Conservation (phyloP, 768 basidiomycete genomes). For the Tylopilus felleus region DNA sequence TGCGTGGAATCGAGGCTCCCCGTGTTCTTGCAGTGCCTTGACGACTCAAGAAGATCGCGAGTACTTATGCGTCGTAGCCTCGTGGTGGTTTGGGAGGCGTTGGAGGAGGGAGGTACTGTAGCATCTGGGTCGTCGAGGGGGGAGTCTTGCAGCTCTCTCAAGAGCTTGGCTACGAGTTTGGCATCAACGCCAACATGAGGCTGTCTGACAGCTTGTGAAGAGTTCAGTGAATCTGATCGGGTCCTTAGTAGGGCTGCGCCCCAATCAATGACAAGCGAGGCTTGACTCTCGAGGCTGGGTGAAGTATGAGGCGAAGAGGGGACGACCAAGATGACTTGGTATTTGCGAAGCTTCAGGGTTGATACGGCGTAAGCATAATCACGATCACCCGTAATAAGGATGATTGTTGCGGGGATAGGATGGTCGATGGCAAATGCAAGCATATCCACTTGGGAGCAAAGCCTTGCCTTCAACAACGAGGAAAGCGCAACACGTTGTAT, state of each 20-base stretch:
- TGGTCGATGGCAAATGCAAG: conserved; percentile 64
- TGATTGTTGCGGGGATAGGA: conserved; percentile 47
- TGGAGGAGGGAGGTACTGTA: background rate
- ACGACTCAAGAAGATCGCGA: conserved; percentile 25
- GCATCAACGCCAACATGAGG: conserved; percentile 25
- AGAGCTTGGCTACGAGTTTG: conserved; percentile 17
- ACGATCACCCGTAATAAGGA: conserved; percentile 65
- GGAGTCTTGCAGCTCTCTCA: conserved; percentile 20
- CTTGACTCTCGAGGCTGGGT: conserved; percentile 50
- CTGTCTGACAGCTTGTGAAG: conserved; percentile 21
- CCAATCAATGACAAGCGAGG: conserved; percentile 54
- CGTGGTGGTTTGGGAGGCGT: conserved; percentile 1
- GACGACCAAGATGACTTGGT: conserved; percentile 50
- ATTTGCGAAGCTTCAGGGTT: conserved; percentile 49
- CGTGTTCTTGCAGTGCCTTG: conserved; percentile 6
- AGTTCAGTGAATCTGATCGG: conserved; percentile 19
- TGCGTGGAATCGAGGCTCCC: conserved; percentile 5
- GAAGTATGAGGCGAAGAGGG: conserved; percentile 37
- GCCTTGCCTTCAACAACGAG: background rate
- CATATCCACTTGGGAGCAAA: conserved; percentile 53
- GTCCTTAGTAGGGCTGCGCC: conserved; percentile 36
- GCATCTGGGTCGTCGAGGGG: conserved; percentile 15
- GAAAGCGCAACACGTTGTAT: background rate
- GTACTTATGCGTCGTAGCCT: conserved; percentile 17
- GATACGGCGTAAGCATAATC: conserved; percentile 67